Conservation (phyloP, 768 basidiomycete species). For the Tephrocybe sp. region DNA sequence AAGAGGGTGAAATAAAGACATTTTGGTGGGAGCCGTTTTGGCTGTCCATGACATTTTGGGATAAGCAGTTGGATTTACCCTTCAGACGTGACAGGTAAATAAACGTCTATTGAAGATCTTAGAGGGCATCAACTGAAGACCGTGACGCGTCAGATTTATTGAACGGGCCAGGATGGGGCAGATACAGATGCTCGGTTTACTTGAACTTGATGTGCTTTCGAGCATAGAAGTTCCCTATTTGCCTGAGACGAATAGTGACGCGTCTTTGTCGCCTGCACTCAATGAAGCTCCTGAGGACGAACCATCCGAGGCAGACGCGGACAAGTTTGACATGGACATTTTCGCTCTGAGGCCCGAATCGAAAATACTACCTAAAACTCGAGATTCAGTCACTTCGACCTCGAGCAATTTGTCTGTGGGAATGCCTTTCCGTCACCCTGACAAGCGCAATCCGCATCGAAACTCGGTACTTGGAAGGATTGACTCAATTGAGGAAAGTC, state of each 20-base stretch:
- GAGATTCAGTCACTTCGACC: slow-evolving; percentile 43
- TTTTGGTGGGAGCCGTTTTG: slow-evolving; percentile 95
- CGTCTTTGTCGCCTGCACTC: slow-evolving; percentile 29
- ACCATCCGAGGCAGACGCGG: slow-evolving; percentile 56
- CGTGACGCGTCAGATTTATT: slow-evolving; percentile 71
- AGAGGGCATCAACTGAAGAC: slow-evolving; percentile 1
- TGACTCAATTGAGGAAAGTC: slow-evolving; percentile 72
- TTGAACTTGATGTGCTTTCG: slow-evolving; percentile 89
- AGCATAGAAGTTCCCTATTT: slow-evolving; percentile 87
- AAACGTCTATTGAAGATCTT: not conserved
- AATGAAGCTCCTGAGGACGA: slow-evolving; percentile 34
- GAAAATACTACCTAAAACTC: slow-evolving; percentile 26
- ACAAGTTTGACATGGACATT: slow-evolving; percentile 71
- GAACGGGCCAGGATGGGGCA: slow-evolving; percentile 97
- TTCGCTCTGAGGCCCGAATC: slow-evolving; percentile 54
- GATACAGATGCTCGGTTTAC: slow-evolving; percentile 90
- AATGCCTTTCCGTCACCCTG: slow-evolving; percentile 34
- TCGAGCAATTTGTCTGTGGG: slow-evolving; percentile 29
- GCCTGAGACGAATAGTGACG: slow-evolving; percentile 39
- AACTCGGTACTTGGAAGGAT: slow-evolving; percentile 52
- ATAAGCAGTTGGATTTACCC: slow-evolving; percentile 82
- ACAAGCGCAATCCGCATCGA: slow-evolving; percentile 51
- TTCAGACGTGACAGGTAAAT: slow-evolving; percentile 74
- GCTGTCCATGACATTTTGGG: slow-evolving; percentile 83
- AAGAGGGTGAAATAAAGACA: slow-evolving; percentile 45